These are phyloP conservation scores for Chloranthus sessilifolius DNA, from an alignment of 164 flowering plant genomes.

Conservation along the genomic window DNA sequence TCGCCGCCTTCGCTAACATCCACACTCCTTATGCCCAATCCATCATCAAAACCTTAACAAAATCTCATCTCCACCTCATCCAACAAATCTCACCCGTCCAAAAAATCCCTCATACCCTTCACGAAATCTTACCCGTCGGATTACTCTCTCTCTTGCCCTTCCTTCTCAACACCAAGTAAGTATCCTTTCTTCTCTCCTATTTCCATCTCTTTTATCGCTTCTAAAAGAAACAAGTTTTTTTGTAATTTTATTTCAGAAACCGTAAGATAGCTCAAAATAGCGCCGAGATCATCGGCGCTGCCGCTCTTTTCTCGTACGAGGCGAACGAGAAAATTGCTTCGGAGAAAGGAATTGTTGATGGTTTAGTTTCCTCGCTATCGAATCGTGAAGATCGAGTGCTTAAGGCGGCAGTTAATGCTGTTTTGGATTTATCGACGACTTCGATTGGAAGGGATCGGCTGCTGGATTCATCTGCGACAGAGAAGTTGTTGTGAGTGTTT, in stretches of 20 bases:
- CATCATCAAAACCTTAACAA: constrained; percentile 28
- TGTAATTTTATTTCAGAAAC: constrained; percentile 15
- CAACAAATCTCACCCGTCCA: too few relatives aligned
- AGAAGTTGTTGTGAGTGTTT: constrained; percentile 48
- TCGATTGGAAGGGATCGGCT: constrained; percentile 32
- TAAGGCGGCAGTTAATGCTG: constrained; percentile 46
- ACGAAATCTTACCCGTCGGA: constrained; percentile 11
- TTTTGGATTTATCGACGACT: constrained; percentile 56
- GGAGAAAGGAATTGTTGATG: constrained; percentile 36
- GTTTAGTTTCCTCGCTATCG: constrained; percentile 22
- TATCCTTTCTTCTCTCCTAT: background rate
- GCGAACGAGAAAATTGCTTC: constrained; percentile 37
- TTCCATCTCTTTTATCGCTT: background rate
- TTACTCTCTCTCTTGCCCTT: constrained; percentile 38
- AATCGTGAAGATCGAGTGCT: constrained; percentile 16
- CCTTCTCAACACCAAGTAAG: constrained; percentile 36
- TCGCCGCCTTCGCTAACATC: constrained; percentile 31
- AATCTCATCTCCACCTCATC: constrained; percentile 23
- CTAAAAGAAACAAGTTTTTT: background rate
- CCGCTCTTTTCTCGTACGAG: constrained; percentile 39
- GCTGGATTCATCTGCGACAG: constrained; percentile 30
- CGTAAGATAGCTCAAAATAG: constrained; percentile 21
- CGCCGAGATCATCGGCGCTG: constrained; percentile 45
- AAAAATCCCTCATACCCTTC: background rate
- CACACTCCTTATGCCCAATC: constrained; percentile 9